phyloP scores from a whole-genome alignment of 495 filamentous ascomycete species.

The Hyphodiscus hymeniophilus region DNA sequence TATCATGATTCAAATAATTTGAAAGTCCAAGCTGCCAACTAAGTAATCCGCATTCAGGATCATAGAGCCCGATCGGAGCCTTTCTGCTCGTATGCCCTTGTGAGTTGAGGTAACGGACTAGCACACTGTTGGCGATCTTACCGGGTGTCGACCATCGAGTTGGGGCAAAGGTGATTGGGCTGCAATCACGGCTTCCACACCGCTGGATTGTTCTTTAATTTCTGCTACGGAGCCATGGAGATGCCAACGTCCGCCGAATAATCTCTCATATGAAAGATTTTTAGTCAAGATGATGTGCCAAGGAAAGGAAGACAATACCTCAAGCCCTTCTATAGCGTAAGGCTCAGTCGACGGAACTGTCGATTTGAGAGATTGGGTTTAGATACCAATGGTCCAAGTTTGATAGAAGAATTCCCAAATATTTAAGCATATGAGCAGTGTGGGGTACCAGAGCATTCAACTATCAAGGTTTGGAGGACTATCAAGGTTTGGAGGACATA shows the following conservation, averaged over 20 bases:
- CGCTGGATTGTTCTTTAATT: slow-evolving; percentile 8
- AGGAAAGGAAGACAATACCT: slow-evolving; percentile 1
- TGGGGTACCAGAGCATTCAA: too few relatives aligned
- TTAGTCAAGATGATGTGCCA: background rate
- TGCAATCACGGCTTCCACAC: slow-evolving; percentile 4
- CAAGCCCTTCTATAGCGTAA: slow-evolving; percentile 8
- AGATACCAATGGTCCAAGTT: too few relatives aligned
- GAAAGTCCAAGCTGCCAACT: too few relatives aligned
- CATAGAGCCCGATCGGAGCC: slow-evolving; percentile 15
- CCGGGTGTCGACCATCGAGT: slow-evolving; percentile 3
- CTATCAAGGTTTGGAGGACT: too few relatives aligned
- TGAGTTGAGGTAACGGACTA: slow-evolving; percentile 9
- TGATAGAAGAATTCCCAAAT: too few relatives aligned
- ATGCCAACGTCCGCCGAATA: slow-evolving; percentile 1
- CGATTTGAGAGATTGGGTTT: background rate
- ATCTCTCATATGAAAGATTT: slow-evolving; percentile 3
- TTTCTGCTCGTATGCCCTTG: slow-evolving; percentile 21
- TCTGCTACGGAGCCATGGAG: slow-evolving; percentile 1
- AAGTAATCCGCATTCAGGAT: too few relatives aligned
- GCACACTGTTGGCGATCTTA: slow-evolving; percentile 5
- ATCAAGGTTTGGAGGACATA: too few relatives aligned
- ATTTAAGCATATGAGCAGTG: too few relatives aligned
- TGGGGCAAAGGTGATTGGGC: slow-evolving; percentile 5
- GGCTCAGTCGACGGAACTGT: slow-evolving; percentile 4
- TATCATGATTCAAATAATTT: too few relatives aligned